Conservation (phyloP, 306 rosid species). For the Quercus parvula region DNA sequence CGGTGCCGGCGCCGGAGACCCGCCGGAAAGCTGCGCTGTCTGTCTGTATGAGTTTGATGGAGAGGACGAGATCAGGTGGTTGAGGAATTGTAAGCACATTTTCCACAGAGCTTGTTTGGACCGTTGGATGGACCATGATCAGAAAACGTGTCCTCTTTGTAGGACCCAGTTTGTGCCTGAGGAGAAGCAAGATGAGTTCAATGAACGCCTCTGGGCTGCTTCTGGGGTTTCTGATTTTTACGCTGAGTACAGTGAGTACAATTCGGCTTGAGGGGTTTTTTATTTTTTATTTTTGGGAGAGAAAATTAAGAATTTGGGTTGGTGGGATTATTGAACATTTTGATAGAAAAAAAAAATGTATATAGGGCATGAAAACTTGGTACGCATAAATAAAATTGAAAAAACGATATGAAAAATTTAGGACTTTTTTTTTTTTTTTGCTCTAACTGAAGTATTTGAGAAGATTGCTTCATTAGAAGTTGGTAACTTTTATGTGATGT, state of each 20-base stretch:
- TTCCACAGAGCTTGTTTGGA: constrained; percentile 80
- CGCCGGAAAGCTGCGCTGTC: constrained; percentile 65
- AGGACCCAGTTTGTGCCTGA: constrained; percentile 73
- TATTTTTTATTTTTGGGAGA: not conserved
- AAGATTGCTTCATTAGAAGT: not conserved
- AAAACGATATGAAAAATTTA: not conserved
- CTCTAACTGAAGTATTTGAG: not conserved
- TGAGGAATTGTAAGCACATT: constrained; percentile 80
- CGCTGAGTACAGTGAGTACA: constrained; percentile 32
- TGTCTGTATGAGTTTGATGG: constrained; percentile 65
- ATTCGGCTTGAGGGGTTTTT: constrained; percentile 20
- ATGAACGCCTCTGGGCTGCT: constrained; percentile 76
- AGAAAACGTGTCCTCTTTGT: constrained; percentile 84
- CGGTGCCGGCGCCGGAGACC: constrained; percentile 15
- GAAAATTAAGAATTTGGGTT: not conserved
- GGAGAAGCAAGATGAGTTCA: constrained; percentile 43
- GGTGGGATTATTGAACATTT: not conserved
- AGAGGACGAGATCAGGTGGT: constrained; percentile 72
- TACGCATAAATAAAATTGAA: not conserved
- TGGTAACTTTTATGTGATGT: not conserved
- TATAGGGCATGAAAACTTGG: constrained; percentile 7
- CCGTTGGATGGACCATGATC: constrained; percentile 97
- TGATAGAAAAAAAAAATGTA: constrained; percentile 16
- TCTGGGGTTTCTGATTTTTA: constrained; percentile 41
- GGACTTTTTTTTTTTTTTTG: not conserved